Base-by-base conservation (phyloP, 2,329 filamentous ascomycete genomes). In the Huntiella savannae region DNA sequence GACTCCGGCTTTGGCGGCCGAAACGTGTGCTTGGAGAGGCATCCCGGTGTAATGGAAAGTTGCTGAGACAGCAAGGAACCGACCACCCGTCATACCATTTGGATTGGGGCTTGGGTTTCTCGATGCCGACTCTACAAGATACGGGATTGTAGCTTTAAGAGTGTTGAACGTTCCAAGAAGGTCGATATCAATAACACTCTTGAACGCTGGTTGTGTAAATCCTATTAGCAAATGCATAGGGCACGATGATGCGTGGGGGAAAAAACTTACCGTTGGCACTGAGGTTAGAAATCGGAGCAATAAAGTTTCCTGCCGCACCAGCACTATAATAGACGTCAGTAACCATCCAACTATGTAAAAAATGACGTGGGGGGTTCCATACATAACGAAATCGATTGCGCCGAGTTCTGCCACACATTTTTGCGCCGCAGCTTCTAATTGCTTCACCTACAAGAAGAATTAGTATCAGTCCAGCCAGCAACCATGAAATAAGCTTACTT, bases 171-270 rank as follows among this genome's bases (percentile, higher is more conserved):
- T 92, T 32, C 91, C 91, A 33, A 96, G 62, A 2, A 94, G 80
- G 59, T 96, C 91, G 57, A 98, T 98, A 51, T 96, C 91, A 56
- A 96, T 88, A 53, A 98, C 91, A 0, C 83, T 71, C 62, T 87
- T 92, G 75, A 98, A 93, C 3, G 84, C 91, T 52, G 35, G 22
- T 3, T 10, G 17, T n/a, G 13, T 32, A 32, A 8, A 16, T 38
- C 8, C 2, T 19, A 15, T 16, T 15, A 13, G 22, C 7, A 28
- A 28, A 10, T 28, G 22, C 8, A 7, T 28, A 28, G 22, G 22
- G 8, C 22, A 28, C 7, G 7, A 16, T 22, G 15, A 28, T 7
- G 22, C 22, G 16, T 4, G 7, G 28, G 28, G 12, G 5, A 34
- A n/a, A 34, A n/a, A n/a, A 35, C 28, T n/a, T 22, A 52, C 51